Conservation (phyloP, 169 alveolate genomes). For the Eimeria brunetti region DNA sequence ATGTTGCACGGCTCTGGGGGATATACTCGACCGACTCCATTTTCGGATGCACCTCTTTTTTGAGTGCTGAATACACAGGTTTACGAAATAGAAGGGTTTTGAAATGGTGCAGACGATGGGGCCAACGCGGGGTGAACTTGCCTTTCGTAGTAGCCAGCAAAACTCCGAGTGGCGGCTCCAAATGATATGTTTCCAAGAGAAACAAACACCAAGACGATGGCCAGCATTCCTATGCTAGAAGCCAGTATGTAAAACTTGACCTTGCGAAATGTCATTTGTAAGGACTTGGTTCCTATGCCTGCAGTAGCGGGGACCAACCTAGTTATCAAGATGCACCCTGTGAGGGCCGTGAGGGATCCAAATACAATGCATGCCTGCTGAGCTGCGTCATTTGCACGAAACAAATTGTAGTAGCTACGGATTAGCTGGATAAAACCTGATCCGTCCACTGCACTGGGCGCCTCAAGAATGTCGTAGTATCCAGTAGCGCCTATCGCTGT, state of each 20-base stretch:
- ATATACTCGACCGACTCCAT: not conserved
- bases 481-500: slow-evolving; percentile 29
- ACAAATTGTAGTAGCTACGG: slow-evolving; percentile 8
- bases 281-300: slow-evolving; percentile 31
- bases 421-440: slow-evolving; percentile 3
- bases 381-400: not conserved
- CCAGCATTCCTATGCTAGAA: slow-evolving; percentile 35
- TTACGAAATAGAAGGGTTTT: not conserved
- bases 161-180: slow-evolving; percentile 42
- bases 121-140: not conserved
- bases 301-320: slow-evolving; percentile 26
- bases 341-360: not conserved
- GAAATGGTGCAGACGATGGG: not conserved
- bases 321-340: slow-evolving; percentile 40
- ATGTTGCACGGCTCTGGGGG: not conserved
- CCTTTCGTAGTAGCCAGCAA: slow-evolving; percentile 74
- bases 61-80: not conserved
- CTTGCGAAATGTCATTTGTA: slow-evolving; percentile 37
- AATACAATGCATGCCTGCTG: slow-evolving; percentile 15
- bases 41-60: not conserved
- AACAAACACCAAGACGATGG: slow-evolving; percentile 37
- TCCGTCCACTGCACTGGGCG: slow-evolving; percentile 22
- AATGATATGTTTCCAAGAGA: slow-evolving; percentile 64
- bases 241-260: slow-evolving; percentile 40
- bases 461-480: not conserved